phyloP scores from a whole-genome alignment of 371 early-diverging fungal genomes.

The Mortierella sp. region DNA sequence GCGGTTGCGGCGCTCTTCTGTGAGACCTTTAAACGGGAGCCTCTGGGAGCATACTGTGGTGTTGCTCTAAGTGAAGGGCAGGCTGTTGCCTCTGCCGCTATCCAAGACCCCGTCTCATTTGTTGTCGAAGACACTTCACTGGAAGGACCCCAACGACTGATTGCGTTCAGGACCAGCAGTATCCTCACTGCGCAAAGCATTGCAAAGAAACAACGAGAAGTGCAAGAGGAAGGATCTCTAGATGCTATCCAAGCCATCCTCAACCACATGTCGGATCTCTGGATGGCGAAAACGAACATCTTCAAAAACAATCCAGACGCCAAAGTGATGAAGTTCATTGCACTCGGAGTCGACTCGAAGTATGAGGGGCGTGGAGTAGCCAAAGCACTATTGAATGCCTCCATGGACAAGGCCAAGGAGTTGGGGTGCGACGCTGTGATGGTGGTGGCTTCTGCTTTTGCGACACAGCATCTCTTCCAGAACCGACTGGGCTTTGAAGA shows the following conservation, averaged over 20 bases:
- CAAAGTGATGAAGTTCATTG: slow-evolving; percentile 49
- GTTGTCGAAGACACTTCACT: slow-evolving; percentile 40
- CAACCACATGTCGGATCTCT: slow-evolving; percentile 26
- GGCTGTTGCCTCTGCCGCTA: slow-evolving; percentile 10
- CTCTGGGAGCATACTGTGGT: slow-evolving; percentile 35
- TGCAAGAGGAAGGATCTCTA: background rate
- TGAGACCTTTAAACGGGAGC: slow-evolving; percentile 40
- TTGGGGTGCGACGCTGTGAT: slow-evolving; percentile 33
- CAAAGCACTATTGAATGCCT: slow-evolving; percentile 31
- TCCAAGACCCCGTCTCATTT: slow-evolving; percentile 42
- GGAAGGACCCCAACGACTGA: slow-evolving; percentile 12
- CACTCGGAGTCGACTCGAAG: slow-evolving; percentile 27
- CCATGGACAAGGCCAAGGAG: slow-evolving; percentile 33
- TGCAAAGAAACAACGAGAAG: slow-evolving; percentile 1
- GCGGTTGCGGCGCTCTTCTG: slow-evolving; percentile 33
- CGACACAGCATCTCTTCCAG: slow-evolving; percentile 46
- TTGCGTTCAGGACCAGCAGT: slow-evolving; percentile 43
- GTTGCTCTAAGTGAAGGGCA: slow-evolving; percentile 16
- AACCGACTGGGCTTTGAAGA: slow-evolving; percentile 42
- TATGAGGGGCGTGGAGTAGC: slow-evolving; percentile 48
- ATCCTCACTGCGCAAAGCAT: slow-evolving; percentile 5
- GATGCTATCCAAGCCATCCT: slow-evolving; percentile 32
- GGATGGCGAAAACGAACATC: slow-evolving; percentile 24
- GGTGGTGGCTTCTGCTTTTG: slow-evolving; percentile 50
- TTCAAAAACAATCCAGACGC: slow-evolving; percentile 34